phyloP scores from a whole-genome alignment of 345 rosid species.

The Reutealis trisperma region DNA sequence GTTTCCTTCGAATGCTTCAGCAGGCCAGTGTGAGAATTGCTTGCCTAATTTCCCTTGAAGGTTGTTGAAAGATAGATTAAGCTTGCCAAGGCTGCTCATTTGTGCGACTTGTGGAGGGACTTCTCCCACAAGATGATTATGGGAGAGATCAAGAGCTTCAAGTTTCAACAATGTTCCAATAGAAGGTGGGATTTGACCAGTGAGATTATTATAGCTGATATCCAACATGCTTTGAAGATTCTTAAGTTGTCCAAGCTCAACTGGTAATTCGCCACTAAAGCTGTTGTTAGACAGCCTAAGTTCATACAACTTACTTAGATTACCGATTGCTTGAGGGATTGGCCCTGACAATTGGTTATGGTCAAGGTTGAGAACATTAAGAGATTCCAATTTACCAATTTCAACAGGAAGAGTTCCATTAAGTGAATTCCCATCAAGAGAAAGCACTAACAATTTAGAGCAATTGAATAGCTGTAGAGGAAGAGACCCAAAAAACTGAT shows the following conservation, averaged over 20 bases:
- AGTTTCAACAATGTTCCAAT: conserved; percentile 65
- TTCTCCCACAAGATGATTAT: conserved; percentile 66
- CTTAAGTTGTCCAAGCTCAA: conserved; percentile 68
- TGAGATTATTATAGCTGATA: conserved; percentile 74
- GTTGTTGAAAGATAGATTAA: conserved; percentile 72
- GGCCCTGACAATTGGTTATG: conserved; percentile 63
- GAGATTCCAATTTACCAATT: conserved; percentile 60
- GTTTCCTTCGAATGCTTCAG: conserved; percentile 68
- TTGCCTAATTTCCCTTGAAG: conserved; percentile 70
- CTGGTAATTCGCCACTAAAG: conserved; percentile 70
- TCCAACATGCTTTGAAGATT: conserved; percentile 80
- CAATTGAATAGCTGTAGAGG: conserved; percentile 70
- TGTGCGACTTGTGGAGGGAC: conserved; percentile 62
- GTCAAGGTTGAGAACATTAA: conserved; percentile 64
- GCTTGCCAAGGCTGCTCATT: conserved; percentile 81
- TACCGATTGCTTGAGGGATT: conserved; percentile 65
- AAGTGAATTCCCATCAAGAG: conserved; percentile 64
- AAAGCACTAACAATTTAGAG: conserved; percentile 63
- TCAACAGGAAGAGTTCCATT: conserved; percentile 62
- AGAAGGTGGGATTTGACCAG: conserved; percentile 67
- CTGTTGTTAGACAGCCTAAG: conserved; percentile 67
- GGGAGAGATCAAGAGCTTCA: conserved; percentile 81
- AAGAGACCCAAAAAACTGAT: conserved; percentile 61
- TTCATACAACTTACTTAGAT: conserved; percentile 68
- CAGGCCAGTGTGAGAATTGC: conserved; percentile 81